phyloP scores from a whole-genome alignment of 495 filamentous ascomycete genomes.

The Aspergillus olivimuriae region DNA sequence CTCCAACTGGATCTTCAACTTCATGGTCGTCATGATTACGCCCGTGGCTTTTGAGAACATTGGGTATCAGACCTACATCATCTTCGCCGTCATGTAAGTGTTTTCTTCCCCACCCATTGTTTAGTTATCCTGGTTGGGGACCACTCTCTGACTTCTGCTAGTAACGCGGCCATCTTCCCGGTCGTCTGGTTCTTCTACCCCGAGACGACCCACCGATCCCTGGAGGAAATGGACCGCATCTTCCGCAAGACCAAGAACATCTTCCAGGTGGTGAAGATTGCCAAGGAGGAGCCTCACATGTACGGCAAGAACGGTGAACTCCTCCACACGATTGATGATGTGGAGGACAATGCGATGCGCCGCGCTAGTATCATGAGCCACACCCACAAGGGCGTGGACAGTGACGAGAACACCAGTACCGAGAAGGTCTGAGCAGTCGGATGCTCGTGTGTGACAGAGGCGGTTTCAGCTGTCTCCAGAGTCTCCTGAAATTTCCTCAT shows the following conservation, averaged over 20 bases:
- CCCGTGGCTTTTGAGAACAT: conserved; percentile 64
- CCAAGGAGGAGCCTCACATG: conserved; percentile 54
- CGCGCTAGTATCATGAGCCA: conserved; percentile 25
- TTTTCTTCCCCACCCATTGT: background rate
- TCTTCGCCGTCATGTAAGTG: conserved; percentile 65
- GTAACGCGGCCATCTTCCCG: conserved; percentile 65
- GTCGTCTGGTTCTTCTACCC: conserved; percentile 71
- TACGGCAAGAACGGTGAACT: conserved; percentile 68
- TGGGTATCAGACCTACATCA: conserved; percentile 66
- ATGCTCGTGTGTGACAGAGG: no score
- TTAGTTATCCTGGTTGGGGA: no score
- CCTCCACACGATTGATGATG: conserved; percentile 32
- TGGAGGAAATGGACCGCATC: conserved; percentile 74
- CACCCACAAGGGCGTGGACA: conserved; percentile 25
- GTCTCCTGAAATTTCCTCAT: no score
- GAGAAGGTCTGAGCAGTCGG: conserved; percentile 21
- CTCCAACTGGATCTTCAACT: conserved; percentile 43
- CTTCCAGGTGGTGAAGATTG: conserved; percentile 55
- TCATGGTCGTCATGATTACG: conserved; percentile 65
- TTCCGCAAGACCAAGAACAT: conserved; percentile 55
- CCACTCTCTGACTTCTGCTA: no score
- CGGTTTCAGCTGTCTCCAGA: no score
- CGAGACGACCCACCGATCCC: conserved; percentile 64
- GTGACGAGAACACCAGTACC: conserved; percentile 25
- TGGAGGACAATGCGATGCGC: conserved; percentile 33